phyloP scores from a whole-genome alignment of 768 basidiomycete genomes.

The Boletus speciosus region DNA sequence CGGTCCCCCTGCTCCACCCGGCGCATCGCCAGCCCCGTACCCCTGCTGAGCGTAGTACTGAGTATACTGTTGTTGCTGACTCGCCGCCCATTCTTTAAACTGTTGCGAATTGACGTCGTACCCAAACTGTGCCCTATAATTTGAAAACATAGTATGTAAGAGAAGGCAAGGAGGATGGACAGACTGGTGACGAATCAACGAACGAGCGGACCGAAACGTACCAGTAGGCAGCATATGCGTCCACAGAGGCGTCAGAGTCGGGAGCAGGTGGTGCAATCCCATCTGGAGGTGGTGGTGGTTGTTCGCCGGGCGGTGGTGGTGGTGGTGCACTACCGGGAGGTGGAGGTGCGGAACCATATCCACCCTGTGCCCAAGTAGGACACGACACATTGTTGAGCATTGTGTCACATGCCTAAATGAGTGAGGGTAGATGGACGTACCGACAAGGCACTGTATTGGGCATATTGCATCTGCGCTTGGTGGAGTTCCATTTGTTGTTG shows the following conservation, averaged over 20 bases:
- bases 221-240: constrained; percentile 63
- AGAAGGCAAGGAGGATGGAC: background rate
- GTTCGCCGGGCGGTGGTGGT: constrained; percentile 48
- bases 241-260: constrained; percentile 40
- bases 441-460: constrained; percentile 61
- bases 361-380: constrained; percentile 27
- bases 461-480: constrained; percentile 78
- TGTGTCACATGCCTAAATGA: background rate
- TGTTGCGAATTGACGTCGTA: constrained; percentile 81
- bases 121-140: constrained; percentile 72
- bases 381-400: constrained; percentile 1
- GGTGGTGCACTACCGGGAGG: constrained; percentile 37
- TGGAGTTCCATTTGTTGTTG: constrained; percentile 88
- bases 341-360: constrained; percentile 36
- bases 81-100: constrained; percentile 78
- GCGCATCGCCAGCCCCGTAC: constrained; percentile 32
- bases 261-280: constrained; percentile 40
- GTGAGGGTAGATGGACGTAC: constrained; percentile 34
- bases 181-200: background rate
- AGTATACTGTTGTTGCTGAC: constrained; percentile 62
- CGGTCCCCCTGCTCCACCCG: constrained; percentile 22
- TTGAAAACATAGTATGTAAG: background rate
- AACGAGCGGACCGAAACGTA: constrained; percentile 31
- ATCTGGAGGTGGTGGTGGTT: constrained; percentile 53
- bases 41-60: constrained; percentile 69